These are phyloP conservation scores for Gaertneriomyces sp. DNA, from an alignment of 192 early-diverging fungal genomes.

Conservation along the genomic window DNA sequence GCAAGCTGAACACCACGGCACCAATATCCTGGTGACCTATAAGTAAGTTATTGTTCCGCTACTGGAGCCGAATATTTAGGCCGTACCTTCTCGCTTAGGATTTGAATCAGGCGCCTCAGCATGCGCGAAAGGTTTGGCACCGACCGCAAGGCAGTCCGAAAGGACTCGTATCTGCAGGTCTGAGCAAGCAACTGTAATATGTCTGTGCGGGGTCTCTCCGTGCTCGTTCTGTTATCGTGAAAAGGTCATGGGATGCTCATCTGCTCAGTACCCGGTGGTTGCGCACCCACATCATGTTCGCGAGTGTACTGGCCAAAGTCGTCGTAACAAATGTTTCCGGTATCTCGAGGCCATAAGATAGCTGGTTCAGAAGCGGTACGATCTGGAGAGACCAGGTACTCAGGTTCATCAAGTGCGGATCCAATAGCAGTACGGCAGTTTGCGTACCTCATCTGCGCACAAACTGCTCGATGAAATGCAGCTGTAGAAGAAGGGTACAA, in stretches of 20 bases:
- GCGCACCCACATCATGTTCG: no score
- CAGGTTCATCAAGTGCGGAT: no score
- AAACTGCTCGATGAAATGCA: no score
- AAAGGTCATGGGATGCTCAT: background rate
- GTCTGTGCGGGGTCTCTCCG: background rate
- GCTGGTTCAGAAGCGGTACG: no score
- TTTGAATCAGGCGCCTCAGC: background rate
- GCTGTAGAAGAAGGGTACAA: no score
- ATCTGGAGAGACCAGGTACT: no score
- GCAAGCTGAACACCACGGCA: constrained; percentile 2
- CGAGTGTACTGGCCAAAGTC: no score
- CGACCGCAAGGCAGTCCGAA: background rate
- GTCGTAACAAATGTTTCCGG: no score
- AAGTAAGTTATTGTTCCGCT: background rate
- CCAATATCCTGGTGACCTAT: background rate
- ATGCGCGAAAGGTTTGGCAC: background rate
- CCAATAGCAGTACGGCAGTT: no score
- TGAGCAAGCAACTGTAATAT: background rate
- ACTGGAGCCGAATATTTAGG: background rate
- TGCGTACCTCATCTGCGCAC: no score
- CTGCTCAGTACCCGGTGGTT: background rate
- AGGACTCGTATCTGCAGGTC: background rate
- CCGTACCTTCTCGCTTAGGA: constrained; percentile 4
- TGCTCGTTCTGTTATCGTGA: background rate
- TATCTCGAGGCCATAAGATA: no score